phyloP scores from a whole-genome alignment of 2,329 filamentous ascomycete species.

The Dendryphion nanum region DNA sequence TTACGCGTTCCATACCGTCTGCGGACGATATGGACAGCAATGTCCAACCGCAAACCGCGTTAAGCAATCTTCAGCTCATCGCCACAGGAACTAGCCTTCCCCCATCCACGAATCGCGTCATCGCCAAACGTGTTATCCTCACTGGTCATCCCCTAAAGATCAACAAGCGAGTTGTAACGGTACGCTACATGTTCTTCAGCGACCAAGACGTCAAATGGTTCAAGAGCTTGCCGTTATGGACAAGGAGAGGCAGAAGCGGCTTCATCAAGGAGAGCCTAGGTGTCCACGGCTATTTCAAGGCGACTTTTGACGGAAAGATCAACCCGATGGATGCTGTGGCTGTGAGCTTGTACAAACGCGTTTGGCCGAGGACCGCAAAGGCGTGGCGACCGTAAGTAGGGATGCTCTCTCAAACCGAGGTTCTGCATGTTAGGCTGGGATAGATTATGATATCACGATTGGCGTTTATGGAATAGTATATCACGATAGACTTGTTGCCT shows the following conservation, averaged over 20 bases:
- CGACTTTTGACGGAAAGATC: slow-evolving; percentile 92
- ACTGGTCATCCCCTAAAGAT: slow-evolving; percentile 98
- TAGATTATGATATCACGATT: background rate
- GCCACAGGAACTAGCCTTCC: slow-evolving; percentile 85
- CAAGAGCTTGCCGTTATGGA: slow-evolving; percentile 94
- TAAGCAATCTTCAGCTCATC: slow-evolving; percentile 63
- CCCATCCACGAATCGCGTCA: slow-evolving; percentile 70
- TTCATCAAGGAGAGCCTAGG: slow-evolving; percentile 93
- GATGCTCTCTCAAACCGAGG: too few species aligned
- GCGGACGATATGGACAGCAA: slow-evolving; percentile 5
- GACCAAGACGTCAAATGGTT: slow-evolving; percentile 95
- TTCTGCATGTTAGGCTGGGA: background rate
- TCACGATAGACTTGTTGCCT: too few species aligned
- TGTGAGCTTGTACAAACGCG: slow-evolving; percentile 64
- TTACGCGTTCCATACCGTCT: slow-evolving; percentile 58
- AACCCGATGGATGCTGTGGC: slow-evolving; percentile 94
- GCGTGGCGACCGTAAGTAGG: slow-evolving; percentile 33
- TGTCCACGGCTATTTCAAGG: slow-evolving; percentile 99
- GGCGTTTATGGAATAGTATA: too few species aligned
- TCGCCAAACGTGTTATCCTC: slow-evolving; percentile 90
- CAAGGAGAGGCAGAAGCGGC: slow-evolving; percentile 79
- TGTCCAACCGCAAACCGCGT: slow-evolving; percentile 6
- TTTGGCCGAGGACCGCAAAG: slow-evolving; percentile 65
- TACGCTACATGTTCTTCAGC: slow-evolving; percentile 99
- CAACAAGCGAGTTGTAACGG: slow-evolving; percentile 94